phyloP scores from a whole-genome alignment of 192 early-diverging fungal genomes.

The Dissophora globulifera region DNA sequence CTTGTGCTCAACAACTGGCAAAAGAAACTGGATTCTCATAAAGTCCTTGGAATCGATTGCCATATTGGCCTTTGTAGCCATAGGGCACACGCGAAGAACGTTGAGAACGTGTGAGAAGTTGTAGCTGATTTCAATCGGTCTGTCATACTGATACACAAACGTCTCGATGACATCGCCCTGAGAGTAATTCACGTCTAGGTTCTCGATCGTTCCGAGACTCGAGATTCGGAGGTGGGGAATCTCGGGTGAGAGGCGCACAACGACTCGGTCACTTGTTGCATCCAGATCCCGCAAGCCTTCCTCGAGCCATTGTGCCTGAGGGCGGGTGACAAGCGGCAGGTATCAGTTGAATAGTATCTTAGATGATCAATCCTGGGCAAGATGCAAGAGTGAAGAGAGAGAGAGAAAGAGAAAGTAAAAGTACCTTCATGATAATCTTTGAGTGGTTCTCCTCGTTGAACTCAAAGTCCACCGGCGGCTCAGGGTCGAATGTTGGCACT shows the following conservation, averaged over 20 bases:
- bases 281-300: conserved; percentile 46
- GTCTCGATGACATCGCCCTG: conserved; percentile 44
- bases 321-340: neutral
- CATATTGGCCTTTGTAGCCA: conserved; percentile 27
- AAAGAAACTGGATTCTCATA: conserved; percentile 42
- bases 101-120: conserved; percentile 40
- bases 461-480: conserved; percentile 30
- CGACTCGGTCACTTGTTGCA: conserved; percentile 39
- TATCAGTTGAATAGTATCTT: neutral
- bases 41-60: conserved; percentile 37
- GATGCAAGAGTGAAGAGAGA: too few relatives aligned
- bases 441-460: conserved; percentile 33
- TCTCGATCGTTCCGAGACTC: conserved; percentile 48
- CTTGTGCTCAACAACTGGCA: conserved; percentile 25
- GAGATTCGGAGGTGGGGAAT: conserved; percentile 46
- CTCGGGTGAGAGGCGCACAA: conserved; percentile 39
- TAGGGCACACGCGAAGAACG: conserved; percentile 28
- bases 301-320: conserved; percentile 43
- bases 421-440: conserved; percentile 47
- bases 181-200: conserved; percentile 49
- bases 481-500: conserved; percentile 39
- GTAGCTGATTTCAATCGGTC: conserved; percentile 32
- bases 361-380: neutral
- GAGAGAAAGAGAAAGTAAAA: too few relatives aligned
- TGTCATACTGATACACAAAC: conserved; percentile 18